phyloP scores from a whole-genome alignment of 495 filamentous ascomycete genomes.

The Parathielavia hyrcaniae region DNA sequence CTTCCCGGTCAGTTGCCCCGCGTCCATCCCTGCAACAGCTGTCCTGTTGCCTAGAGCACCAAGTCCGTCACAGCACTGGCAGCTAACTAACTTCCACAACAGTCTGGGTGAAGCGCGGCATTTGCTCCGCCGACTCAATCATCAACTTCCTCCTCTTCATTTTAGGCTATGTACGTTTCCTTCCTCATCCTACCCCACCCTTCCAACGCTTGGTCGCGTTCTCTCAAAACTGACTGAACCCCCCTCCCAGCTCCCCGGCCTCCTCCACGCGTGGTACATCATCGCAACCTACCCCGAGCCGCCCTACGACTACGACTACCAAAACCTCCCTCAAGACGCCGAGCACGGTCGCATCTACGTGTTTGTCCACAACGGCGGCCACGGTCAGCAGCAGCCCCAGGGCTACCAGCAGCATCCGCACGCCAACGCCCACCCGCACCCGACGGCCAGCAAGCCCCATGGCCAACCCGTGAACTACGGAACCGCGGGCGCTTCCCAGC shows the following conservation, averaged over 20 bases:
- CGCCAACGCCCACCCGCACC: slow-evolving; percentile 19
- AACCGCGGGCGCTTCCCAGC: slow-evolving; percentile 21
- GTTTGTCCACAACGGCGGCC: slow-evolving; percentile 47
- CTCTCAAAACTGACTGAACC: slow-evolving; percentile 10
- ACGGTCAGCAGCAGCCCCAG: slow-evolving; percentile 16
- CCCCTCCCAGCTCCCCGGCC: slow-evolving; percentile 61
- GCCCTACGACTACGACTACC: slow-evolving; percentile 54
- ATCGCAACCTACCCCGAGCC: slow-evolving; percentile 82
- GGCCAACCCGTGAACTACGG: slow-evolving; percentile 36
- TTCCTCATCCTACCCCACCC: not conserved
- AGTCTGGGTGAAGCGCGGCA: slow-evolving; percentile 95
- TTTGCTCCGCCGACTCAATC: slow-evolving; percentile 87
- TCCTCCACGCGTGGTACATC: slow-evolving; percentile 97
- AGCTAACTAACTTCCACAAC: slow-evolving; percentile 9
- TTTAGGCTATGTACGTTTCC: slow-evolving; percentile 61
- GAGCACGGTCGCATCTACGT: slow-evolving; percentile 58
- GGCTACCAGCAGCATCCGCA: slow-evolving; percentile 24
- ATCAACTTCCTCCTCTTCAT: slow-evolving; percentile 91
- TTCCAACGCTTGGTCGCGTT: not conserved
- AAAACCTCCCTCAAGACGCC: slow-evolving; percentile 47
- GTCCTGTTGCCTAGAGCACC: not conserved
- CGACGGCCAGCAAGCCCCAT: slow-evolving; percentile 26
- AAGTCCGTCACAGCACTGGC: not conserved
- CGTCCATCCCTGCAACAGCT: slow-evolving; percentile 10
- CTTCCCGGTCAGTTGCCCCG: slow-evolving; percentile 63